Evolutionary conservation across 345 rosid species (phyloP).

Genomic region (Eucalyptus guilfoylei): DNA sequence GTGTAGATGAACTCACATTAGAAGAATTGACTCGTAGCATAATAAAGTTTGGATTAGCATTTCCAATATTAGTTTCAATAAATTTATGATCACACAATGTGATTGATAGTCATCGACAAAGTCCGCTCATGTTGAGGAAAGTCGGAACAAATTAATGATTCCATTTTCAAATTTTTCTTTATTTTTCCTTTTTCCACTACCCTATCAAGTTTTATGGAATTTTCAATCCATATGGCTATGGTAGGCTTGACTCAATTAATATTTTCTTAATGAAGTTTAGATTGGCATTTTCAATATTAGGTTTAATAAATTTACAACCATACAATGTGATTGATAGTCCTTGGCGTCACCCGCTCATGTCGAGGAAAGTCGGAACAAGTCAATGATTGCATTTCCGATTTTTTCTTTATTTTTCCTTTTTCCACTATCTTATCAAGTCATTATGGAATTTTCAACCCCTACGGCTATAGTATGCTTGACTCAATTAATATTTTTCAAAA

Average conservation of each 20-base stretch:
- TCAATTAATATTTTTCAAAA: neutral
- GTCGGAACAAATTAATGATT: neutral
- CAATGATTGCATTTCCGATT: neutral
- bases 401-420: neutral
- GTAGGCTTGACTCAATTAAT: neutral
- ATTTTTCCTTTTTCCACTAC: neutral
- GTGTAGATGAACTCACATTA: neutral
- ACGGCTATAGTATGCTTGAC: neutral
- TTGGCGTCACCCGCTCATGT: rapidly evolving
- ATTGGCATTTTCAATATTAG: neutral
- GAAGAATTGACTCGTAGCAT: neutral
- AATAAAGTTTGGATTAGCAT: neutral
- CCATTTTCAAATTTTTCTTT: neutral
- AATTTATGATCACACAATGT: neutral
- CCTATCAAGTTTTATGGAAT: neutral
- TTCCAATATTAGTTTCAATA: neutral
- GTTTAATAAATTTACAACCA: neutral
- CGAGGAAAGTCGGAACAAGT: neutral
- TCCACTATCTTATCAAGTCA: neutral
- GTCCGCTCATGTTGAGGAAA: neutral
- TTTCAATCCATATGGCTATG: neutral
- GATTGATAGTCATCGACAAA: neutral
- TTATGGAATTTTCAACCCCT: neutral
- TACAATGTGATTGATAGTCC: neutral
- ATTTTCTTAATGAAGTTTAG: neutral